phyloP scores from a whole-genome alignment of 345 rosid genomes.

The Toxicodendron radicans region DNA sequence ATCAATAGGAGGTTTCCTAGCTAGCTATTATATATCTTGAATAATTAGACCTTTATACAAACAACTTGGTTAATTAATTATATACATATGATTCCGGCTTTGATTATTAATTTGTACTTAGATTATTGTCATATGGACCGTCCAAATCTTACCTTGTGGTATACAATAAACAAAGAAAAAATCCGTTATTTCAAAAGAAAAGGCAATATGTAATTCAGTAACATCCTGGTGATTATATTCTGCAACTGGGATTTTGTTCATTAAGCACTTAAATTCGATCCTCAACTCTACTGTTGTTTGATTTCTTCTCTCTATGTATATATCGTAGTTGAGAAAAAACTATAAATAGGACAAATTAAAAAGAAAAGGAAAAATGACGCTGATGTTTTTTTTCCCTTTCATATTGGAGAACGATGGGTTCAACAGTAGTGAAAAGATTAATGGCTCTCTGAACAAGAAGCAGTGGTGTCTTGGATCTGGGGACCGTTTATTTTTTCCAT shows the following conservation, averaged over 20 bases:
- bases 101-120: no score
- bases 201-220: background rate
- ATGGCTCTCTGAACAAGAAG: constrained; percentile 20
- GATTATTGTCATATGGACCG: no score
- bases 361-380: background rate
- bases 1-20: no score
- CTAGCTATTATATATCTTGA: no score
- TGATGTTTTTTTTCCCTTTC: background rate
- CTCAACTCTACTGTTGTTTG: background rate
- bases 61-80: no score
- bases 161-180: background rate
- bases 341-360: background rate
- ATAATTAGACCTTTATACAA: no score
- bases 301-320: no score
- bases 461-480: constrained; percentile 25
- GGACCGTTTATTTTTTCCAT: constrained; percentile 27
- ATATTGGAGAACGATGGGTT: constrained; percentile 1
- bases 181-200: no score
- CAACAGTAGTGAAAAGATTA: constrained; percentile 15
- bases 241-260: background rate
- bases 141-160: background rate
- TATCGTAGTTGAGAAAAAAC: no score
- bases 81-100: no score
- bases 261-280: background rate
- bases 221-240: background rate